Evolutionary conservation across 2,329 filamentous ascomycete genomes (phyloP).

Genomic region (Fusarium sp.): DNA sequence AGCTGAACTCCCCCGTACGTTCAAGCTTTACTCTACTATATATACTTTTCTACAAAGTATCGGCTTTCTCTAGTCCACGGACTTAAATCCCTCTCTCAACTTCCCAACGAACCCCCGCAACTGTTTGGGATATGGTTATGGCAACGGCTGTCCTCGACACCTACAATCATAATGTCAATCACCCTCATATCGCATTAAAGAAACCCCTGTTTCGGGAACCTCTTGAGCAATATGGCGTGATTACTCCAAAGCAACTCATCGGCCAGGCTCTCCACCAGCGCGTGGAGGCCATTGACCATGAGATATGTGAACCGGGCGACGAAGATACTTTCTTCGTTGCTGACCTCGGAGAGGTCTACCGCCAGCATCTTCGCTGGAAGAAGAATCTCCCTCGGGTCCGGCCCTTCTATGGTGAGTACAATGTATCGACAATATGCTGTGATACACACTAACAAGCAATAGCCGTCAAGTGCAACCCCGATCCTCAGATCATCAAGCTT

Average conservation of each 20-base stretch:
- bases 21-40: slow-evolving; percentile 18
- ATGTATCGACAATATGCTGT: too few species aligned
- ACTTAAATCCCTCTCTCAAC: slow-evolving; percentile 22
- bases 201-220: slow-evolving; percentile 51
- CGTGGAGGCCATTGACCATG: slow-evolving; percentile 83
- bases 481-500: slow-evolving; percentile 86
- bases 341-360: slow-evolving; percentile 97
- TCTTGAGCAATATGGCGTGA: slow-evolving; percentile 51
- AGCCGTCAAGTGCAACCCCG: slow-evolving; percentile 99
- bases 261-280: slow-evolving; percentile 86
- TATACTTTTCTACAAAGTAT: slow-evolving; percentile 10
- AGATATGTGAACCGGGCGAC: slow-evolving; percentile 88
- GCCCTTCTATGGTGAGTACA: slow-evolving; percentile 85
- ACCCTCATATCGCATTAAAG: slow-evolving; percentile 58
- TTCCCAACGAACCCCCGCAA: slow-evolving; percentile 31
- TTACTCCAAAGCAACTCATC: slow-evolving; percentile 79
- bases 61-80: not conserved
- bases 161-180: slow-evolving; percentile 59
- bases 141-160: slow-evolving; percentile 67
- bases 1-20: slow-evolving; percentile 41
- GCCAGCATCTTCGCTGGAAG: slow-evolving; percentile 99
- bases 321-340: slow-evolving; percentile 99
- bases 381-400: slow-evolving; percentile 89
- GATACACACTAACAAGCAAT: slow-evolving; percentile 12
- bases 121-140: slow-evolving; percentile 69